Evolutionary conservation across 495 filamentous ascomycete genomes (phyloP).

Genomic region (Margaritispora aquatica): DNA sequence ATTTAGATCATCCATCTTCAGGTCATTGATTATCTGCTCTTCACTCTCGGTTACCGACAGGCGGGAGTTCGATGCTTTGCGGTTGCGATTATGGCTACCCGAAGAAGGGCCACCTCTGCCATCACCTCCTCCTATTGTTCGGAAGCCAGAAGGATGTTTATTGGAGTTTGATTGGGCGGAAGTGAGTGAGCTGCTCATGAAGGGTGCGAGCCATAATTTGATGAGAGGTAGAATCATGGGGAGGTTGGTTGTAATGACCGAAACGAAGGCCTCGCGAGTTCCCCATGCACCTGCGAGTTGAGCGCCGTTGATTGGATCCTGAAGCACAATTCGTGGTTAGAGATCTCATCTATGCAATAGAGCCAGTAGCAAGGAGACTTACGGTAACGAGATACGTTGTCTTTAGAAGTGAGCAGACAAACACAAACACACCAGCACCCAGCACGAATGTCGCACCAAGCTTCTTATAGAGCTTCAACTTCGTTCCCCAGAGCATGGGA

Average conservation of each 20-base stretch:
- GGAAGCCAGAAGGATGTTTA: constrained; percentile 19
- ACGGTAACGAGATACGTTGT: constrained; percentile 40
- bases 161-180: constrained; percentile 24
- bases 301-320: constrained; percentile 42
- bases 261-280: constrained; percentile 45
- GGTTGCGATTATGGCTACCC: constrained; percentile 32
- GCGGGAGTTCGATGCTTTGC: constrained; percentile 28
- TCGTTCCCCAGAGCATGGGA: constrained; percentile 46
- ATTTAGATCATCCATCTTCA: constrained; percentile 34
- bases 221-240: constrained; percentile 48
- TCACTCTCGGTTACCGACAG: constrained; percentile 45
- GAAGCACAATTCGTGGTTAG: background rate
- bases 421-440: constrained; percentile 43
- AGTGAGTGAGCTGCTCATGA: constrained; percentile 30
- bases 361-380: constrained; percentile 6
- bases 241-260: constrained; percentile 44
- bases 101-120: too few species aligned
- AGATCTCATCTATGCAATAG: background rate
- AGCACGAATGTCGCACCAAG: constrained; percentile 40
- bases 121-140: constrained; percentile 18
- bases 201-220: constrained; percentile 34
- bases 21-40: constrained; percentile 38
- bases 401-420: constrained; percentile 40
- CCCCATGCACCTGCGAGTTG: constrained; percentile 42
- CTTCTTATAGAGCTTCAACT: constrained; percentile 39